Evolutionary conservation across 108 stramenopile species (phyloP), one percentile per base, ranked within the genome.

Genomic region (Cylindrotheca closterium): DNA sequence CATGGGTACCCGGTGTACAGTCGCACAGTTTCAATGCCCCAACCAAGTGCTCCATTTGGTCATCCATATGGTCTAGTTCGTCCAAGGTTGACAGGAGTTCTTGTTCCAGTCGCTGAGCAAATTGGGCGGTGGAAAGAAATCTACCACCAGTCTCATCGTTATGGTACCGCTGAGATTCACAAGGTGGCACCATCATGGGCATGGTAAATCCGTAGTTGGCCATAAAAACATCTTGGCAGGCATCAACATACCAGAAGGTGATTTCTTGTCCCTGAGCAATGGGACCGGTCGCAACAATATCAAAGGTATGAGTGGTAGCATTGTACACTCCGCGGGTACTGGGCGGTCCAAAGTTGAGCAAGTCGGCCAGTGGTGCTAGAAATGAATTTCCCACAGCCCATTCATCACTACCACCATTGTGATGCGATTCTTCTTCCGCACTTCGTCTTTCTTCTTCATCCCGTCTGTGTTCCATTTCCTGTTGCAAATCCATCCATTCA

Each of bases 281-380:
- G 26, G 69, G 50, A 52, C 91, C 89, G 4, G 88, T 86, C 7
- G 91, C 88, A 55, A 88, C 59, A 17, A 93, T 68, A 47, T 93
- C 86, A 79, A 93, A 89, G 12, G 76, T 56, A 27, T 85, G 65
- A 21, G 73, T 87, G n/a, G 71, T 71, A 7, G 46, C 8, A 68
- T 89, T 85, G 81, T 93, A 93, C 5, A 47, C n/a, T 8, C 88
- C 91, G 12, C 78, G 77, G 0, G 88, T 83, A 75, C 91, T 89
- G 8, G 91, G 91, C 25, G 88, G 88, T 45, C 91, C 91, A 77
- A 89, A 93, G 50, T 89, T 89, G 19, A 93, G 64, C 69, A 93
- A 61, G 74, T 93, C 91, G 2, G 88, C 91, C 42, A 93, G 63
- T 7, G 91, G 91, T 45, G 88, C 88, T 67, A 93, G 57, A 59